Conservation (phyloP, 2,329 filamentous ascomycete species). For the Penicillium hordei region DNA sequence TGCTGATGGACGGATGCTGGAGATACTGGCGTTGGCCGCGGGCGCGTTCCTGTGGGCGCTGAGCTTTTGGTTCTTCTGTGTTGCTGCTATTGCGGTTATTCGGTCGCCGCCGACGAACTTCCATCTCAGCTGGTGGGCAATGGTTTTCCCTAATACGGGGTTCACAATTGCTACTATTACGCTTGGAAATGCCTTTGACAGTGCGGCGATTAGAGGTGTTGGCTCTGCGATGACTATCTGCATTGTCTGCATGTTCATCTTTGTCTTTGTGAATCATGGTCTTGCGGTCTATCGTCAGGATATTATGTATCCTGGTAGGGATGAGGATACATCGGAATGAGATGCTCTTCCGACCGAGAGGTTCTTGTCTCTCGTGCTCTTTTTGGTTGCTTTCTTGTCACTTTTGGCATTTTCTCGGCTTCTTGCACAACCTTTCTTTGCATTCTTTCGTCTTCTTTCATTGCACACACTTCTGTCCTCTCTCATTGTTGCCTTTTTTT, state of each 20-base stretch:
- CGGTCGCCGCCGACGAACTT: conserved; percentile 47
- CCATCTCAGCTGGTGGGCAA: conserved; percentile 61
- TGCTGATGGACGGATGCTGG: conserved; percentile 40
- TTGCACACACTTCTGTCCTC: neutral
- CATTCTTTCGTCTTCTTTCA: neutral
- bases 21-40: conserved; percentile 49
- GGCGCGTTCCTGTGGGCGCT: conserved; percentile 66
- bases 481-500: neutral
- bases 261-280: conserved; percentile 52
- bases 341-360: neutral
- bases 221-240: conserved; percentile 57
- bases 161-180: conserved; percentile 61
- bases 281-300: conserved; percentile 53
- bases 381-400: neutral
- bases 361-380: neutral
- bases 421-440: neutral
- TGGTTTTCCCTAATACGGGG: conserved; percentile 66
- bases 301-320: conserved; percentile 60
- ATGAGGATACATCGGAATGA: conserved; percentile 53
- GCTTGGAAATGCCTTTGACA: conserved; percentile 55
- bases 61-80: conserved; percentile 57
- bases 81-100: conserved; percentile 50
- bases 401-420: neutral
- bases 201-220: conserved; percentile 54
- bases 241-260: conserved; percentile 57